Evolutionary conservation across 306 rosid genomes (phyloP), one percentile per base, ranked within the genome.

Genomic region (Coriaria nepalensis): DNA sequence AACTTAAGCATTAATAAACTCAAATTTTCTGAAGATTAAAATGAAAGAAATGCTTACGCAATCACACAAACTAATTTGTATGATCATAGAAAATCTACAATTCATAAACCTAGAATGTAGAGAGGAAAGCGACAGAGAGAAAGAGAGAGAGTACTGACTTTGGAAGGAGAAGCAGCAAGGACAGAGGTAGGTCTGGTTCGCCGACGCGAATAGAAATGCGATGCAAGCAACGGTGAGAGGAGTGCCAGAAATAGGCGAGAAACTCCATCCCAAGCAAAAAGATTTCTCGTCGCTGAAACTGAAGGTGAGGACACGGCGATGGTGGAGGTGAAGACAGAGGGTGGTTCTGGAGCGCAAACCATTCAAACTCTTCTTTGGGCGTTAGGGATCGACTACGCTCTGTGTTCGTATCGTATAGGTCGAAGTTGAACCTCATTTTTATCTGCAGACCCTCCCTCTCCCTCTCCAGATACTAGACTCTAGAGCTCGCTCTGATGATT

Each of bases 201-300:
- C 96, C 98, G 10, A 85, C 81, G 13, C 85, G 93, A 39, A 85
- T 59, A 50, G 94, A 72, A 52, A 92, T 70, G 48, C 86, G 82
- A 38, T 85, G 93, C 45, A 92, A 78, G 72, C 65, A 61, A 44
- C 44, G 74, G 7, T 37, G 47, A 7, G 48, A 5, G 57, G 80
- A 32, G 61, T 85, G 87, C 98, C 98, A 92, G 68, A 85, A 79
- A 62, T 85, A 85, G 78, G 20, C 98, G 79, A 12, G 94, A 77
- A 37, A 80, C 81, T 36, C 94, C 93, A 50, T 92, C 98, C 76
- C 78, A 85, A 9, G 83, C 86, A 13, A 82, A 33, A 6, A 90
- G 79, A 55, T 79, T 90, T 60, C 66, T 56, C 41, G 65, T 48
- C 37, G 74, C 43, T 10, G 46, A 56, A 35, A 48, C 11, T 10